phyloP scores from a whole-genome alignment of 2,329 filamentous ascomycete genomes.

The Cephalotrichum gorgonifer region DNA sequence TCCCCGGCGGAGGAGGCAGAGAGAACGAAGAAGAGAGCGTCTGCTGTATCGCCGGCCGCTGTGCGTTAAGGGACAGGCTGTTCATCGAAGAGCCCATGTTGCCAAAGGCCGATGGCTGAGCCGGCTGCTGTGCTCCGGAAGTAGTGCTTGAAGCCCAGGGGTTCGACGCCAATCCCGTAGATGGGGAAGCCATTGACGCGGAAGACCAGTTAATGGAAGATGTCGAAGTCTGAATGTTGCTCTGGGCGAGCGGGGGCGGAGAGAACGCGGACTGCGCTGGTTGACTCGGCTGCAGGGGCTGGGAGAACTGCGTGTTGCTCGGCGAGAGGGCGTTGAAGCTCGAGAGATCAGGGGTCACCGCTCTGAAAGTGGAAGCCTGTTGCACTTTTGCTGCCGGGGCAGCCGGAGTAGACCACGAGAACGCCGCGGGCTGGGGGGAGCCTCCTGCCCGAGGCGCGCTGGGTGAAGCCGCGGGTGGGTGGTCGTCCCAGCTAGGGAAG shows the following conservation, averaged over 20 bases:
- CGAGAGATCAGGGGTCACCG: conserved; percentile 48
- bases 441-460: background rate
- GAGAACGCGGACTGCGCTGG: conserved; percentile 13
- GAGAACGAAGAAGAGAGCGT: conserved; percentile 33
- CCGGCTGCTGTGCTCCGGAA: background rate
- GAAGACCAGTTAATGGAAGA: conserved; percentile 43
- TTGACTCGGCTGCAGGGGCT: conserved; percentile 43
- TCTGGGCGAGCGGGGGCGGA: conserved; percentile 14
- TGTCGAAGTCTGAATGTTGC: conserved; percentile 12
- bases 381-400: conserved; percentile 19
- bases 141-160: conserved; percentile 34
- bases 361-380: conserved; percentile 34
- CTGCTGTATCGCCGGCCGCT: conserved; percentile 21
- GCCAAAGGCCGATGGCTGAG: conserved; percentile 15
- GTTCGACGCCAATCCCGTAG: conserved; percentile 24
- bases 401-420: conserved; percentile 55
- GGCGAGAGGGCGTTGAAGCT: conserved; percentile 46
- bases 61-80: conserved; percentile 35
- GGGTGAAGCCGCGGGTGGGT: conserved; percentile 12
- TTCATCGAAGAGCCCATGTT: conserved; percentile 33
- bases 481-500: conserved; percentile 38
- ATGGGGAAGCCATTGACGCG: conserved; percentile 22
- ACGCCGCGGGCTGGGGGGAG: conserved; percentile 33
- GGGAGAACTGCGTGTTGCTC: conserved; percentile 51
- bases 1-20: conserved; percentile 41